A percentile compares a stretch with the other conserved stretches of the same genome.
phyloP scores from a whole-genome alignment of 495 filamentous ascomycete genomes.

The Clavariopsis aquatica region DNA sequence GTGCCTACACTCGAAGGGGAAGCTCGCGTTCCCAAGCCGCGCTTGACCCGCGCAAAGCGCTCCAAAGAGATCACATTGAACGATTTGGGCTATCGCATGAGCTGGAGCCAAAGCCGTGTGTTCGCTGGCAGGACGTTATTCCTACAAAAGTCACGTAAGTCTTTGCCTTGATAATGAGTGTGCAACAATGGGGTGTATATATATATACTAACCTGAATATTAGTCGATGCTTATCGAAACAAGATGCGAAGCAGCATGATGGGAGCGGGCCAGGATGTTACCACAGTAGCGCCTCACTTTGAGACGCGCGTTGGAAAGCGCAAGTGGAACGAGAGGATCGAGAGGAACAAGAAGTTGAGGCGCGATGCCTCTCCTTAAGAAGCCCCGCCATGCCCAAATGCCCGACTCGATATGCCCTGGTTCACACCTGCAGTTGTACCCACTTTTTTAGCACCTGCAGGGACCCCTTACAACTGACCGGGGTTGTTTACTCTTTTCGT shows the following conservation, averaged over 20 bases:
- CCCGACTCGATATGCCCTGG: slow-evolving; percentile 28
- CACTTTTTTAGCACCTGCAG: slow-evolving; percentile 27
- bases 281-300: slow-evolving; percentile 74
- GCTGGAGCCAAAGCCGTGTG: slow-evolving; percentile 87
- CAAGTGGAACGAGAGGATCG: slow-evolving; percentile 66
- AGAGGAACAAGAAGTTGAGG: slow-evolving; percentile 51
- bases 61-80: slow-evolving; percentile 84
- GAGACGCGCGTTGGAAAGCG: slow-evolving; percentile 88
- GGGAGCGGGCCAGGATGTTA: slow-evolving; percentile 68
- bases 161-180: neutral
- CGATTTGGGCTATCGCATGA: slow-evolving; percentile 91
- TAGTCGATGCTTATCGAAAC: slow-evolving; percentile 93
- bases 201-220: slow-evolving; percentile 28
- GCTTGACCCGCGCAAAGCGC: slow-evolving; percentile 63
- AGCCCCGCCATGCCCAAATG: slow-evolving; percentile 1
- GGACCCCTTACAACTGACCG: slow-evolving; percentile 25
- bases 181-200: too few species aligned
- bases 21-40: slow-evolving; percentile 69
- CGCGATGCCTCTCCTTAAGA: slow-evolving; percentile 41
- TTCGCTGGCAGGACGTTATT: slow-evolving; percentile 85
- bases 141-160: slow-evolving; percentile 89
- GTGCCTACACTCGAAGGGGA: slow-evolving; percentile 78
- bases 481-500: slow-evolving; percentile 23
- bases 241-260: slow-evolving; percentile 85
- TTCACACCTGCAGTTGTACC: slow-evolving; percentile 18